Conservation (phyloP, 73 alveolate genomes). For the Urostyla sp. region DNA sequence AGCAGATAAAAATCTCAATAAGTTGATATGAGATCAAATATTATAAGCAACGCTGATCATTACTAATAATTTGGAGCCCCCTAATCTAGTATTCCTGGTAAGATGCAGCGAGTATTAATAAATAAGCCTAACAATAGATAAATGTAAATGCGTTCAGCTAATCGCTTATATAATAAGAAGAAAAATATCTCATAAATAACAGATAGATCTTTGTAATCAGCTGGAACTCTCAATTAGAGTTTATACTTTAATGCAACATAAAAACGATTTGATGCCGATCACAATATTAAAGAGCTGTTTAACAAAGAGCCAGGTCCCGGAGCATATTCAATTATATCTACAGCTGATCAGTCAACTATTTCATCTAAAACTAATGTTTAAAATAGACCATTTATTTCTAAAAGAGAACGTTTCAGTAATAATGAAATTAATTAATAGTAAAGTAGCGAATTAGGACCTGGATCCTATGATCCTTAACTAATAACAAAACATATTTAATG, state of each 20-base stretch:
- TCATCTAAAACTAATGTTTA: conserved; percentile 7
- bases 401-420: conserved; percentile 22
- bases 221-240: not conserved
- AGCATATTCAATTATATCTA: conserved; percentile 18
- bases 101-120: conserved; percentile 42
- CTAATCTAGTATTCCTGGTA: conserved; percentile 46
- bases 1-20: too few relatives aligned
- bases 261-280: conserved; percentile 49
- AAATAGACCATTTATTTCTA: conserved; percentile 33
- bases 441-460: conserved; percentile 63
- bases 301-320: conserved; percentile 77
- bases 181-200: not conserved
- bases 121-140: conserved; percentile 36
- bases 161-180: conserved; percentile 28
- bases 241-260: conserved; percentile 31
- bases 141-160: conserved; percentile 28
- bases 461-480: conserved; percentile 43
- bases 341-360: conserved; percentile 16
- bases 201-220: not conserved
- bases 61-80: too few relatives aligned
- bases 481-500: conserved; percentile 17
- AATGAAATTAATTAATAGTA: not conserved
- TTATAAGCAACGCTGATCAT: too few relatives aligned
- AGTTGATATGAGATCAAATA: too few relatives aligned
- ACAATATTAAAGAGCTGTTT: conserved; percentile 52